A percentile compares a stretch with the other conserved stretches of the same genome.
phyloP scores from a whole-genome alignment of 371 early-diverging fungal genomes.

The Mortierella sp. region DNA sequence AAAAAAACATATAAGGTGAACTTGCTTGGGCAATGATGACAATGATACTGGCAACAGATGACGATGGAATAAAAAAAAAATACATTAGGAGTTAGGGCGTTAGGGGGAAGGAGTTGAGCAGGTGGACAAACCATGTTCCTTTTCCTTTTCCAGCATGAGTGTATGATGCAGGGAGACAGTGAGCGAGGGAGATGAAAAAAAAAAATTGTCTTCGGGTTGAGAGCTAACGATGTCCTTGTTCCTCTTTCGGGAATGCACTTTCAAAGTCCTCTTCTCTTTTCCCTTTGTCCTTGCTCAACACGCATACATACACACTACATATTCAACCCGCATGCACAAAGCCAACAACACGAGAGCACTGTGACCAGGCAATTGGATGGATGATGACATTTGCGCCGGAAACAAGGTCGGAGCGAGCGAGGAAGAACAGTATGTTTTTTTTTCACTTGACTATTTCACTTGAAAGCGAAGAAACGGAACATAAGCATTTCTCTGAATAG shows the following conservation, averaged over 20 bases:
- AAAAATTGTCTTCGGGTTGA: not conserved
- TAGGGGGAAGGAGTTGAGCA: constrained; percentile 17
- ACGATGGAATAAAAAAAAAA: not conserved
- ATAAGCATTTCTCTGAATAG: not conserved
- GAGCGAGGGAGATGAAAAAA: not conserved
- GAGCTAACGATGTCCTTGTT: not conserved
- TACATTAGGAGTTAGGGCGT: not conserved
- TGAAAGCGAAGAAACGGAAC: not conserved
- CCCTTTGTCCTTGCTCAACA: not conserved
- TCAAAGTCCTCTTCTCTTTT: not conserved
- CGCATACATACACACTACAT: not conserved
- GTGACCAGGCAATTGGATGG: not conserved
- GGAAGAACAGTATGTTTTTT: not conserved
- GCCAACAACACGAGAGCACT: not conserved
- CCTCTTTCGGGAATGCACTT: not conserved
- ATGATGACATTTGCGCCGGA: constrained; percentile 1
- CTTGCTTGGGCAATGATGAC: not conserved
- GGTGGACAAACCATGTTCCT: constrained; percentile 59
- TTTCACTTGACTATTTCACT: not conserved
- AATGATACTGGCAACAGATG: not conserved
- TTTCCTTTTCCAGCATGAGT: constrained; percentile 4
- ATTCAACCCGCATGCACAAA: too few species aligned
- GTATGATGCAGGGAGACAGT: constrained; percentile 1
- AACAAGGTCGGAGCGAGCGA: constrained; percentile 7
- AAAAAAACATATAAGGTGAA: not conserved